phyloP scores from a whole-genome alignment of 768 basidiomycete species.

The Phylloporus sp. region DNA sequence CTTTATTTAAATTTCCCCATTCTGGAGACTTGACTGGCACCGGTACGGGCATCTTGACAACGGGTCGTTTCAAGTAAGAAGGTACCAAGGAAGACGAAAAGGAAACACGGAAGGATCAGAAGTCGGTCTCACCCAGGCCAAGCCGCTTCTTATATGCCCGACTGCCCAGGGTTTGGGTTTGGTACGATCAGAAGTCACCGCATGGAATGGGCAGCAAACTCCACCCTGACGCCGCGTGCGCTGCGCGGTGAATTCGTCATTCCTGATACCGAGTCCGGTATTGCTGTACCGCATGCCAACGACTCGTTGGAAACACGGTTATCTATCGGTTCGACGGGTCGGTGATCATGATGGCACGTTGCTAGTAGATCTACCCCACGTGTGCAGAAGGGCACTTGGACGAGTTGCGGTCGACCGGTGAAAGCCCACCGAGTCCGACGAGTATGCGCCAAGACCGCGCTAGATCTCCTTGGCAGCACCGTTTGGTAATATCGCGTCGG shows the following conservation, averaged over 20 bases:
- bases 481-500: neutral
- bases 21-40: constrained; percentile 12
- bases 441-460: no score
- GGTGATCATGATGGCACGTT: no score
- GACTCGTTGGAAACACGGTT: no score
- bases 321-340: no score
- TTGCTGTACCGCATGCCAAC: neutral
- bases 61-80: neutral
- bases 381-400: no score
- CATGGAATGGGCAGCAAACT: neutral
- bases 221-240: constrained; percentile 20
- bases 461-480: neutral
- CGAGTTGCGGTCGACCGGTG: no score
- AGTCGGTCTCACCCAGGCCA: neutral
- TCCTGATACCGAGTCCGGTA: neutral
- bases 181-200: neutral
- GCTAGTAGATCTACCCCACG: no score
- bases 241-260: neutral
- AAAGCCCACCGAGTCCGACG: no score
- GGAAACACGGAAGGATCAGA: no score
- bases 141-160: neutral
- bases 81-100: neutral
- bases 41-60: constrained; percentile 18
- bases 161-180: neutral
- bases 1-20: constrained; percentile 20